phyloP scores from a whole-genome alignment of 805 yeast genomes.

The Pichia scutulata region DNA sequence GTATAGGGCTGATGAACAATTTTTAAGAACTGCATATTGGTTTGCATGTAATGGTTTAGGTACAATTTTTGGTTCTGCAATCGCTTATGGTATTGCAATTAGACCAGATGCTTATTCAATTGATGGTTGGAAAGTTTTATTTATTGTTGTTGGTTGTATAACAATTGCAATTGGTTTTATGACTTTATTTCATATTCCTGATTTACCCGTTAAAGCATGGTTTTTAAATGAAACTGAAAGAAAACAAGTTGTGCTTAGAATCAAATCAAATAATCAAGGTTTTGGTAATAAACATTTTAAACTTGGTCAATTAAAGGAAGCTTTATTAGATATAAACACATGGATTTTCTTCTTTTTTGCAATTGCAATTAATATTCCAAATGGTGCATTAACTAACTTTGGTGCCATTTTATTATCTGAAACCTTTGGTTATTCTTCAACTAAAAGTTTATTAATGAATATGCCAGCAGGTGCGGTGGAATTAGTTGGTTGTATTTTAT shows the following conservation, averaged over 20 bases:
- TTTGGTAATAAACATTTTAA: conserved; percentile 38
- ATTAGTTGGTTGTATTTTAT: conserved; percentile 19
- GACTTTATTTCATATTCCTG: conserved; percentile 37
- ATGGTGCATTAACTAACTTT: conserved; percentile 10
- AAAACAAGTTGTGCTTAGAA: conserved; percentile 34
- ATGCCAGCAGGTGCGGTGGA: conserved; percentile 33
- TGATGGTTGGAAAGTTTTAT: conserved; percentile 36
- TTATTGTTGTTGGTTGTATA: conserved; percentile 48
- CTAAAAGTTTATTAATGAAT: conserved; percentile 16
- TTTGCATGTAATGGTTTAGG: conserved; percentile 25
- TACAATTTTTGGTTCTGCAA: conserved; percentile 4
- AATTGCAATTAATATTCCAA: conserved; percentile 22
- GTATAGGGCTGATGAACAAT: conserved; percentile 36
- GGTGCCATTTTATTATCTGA: conserved; percentile 7
- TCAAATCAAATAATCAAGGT: conserved; percentile 26
- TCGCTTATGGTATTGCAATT: conserved; percentile 23
- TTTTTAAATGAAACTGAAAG: conserved; percentile 33
- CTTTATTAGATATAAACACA: conserved; percentile 35
- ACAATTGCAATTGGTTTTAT: conserved; percentile 33
- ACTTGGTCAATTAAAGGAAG: conserved; percentile 36
- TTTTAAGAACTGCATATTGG: conserved; percentile 32
- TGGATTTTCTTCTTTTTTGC: conserved; percentile 28
- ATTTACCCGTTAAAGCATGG: conserved; percentile 42
- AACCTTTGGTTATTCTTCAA: conserved; percentile 9
- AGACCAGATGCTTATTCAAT: conserved; percentile 19